These are phyloP conservation scores for Aspergillaceae sp. DNA, from an alignment of 2,329 filamentous ascomycete genomes.

Conservation along the genomic window DNA sequence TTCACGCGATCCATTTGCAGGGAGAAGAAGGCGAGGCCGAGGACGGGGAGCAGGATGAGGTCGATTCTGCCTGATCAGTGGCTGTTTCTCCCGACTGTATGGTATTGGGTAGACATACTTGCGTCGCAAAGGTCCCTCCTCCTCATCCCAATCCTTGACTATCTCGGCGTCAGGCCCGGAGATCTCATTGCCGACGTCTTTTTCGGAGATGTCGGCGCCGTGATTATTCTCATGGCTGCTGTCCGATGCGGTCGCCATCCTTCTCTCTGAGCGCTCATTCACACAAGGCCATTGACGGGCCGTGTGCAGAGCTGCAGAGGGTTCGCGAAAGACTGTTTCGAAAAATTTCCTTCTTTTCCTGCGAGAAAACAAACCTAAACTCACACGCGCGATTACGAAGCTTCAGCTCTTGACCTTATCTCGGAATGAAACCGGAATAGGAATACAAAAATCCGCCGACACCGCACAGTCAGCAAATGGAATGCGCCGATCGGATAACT, in stretches of 20 bases:
- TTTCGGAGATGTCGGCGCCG: background rate
- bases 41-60: slow-evolving; percentile 20
- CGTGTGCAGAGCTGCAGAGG: too few relatives aligned
- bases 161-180: slow-evolving; percentile 9
- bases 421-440: too few relatives aligned
- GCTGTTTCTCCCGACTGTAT: background rate
- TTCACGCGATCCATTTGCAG: slow-evolving; percentile 30
- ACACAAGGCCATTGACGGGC: too few relatives aligned
- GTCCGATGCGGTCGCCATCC: background rate
- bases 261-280: too few relatives aligned
- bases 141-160: slow-evolving; percentile 17
- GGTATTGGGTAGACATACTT: slow-evolving; percentile 9
- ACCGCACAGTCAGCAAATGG: too few relatives aligned
- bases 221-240: background rate
- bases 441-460: too few relatives aligned
- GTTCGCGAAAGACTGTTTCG: too few relatives aligned
- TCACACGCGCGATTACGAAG: too few relatives aligned
- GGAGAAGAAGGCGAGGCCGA: slow-evolving; percentile 21
- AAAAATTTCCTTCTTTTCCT: too few relatives aligned
- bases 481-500: too few relatives aligned
- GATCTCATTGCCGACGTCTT: background rate
- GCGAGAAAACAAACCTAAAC: too few relatives aligned
- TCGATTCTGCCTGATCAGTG: slow-evolving; percentile 14
- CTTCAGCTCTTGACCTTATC: too few relatives aligned
- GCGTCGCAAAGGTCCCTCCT: slow-evolving; percentile 13